Percentiles rank a stretch among this genome's conserved stretches.
Evolutionary conservation across 305 asterid species (phyloP).

Genomic region (Fraxinus sp.): DNA sequence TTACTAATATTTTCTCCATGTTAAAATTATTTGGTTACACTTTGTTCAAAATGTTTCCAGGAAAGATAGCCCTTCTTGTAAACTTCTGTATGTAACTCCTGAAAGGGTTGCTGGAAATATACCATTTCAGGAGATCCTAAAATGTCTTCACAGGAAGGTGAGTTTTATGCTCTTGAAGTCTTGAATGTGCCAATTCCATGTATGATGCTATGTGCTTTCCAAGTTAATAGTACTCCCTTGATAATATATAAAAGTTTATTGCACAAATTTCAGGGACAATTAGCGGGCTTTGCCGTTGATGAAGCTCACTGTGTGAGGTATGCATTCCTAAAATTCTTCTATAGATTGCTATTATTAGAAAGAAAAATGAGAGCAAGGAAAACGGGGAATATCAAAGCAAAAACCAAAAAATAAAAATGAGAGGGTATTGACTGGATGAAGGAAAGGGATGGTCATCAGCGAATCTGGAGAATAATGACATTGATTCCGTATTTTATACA

Average conservation of each 20-base stretch:
- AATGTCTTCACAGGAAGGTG: conserved; percentile 66
- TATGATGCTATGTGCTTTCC: conserved; percentile 15
- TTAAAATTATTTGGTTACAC: not conserved
- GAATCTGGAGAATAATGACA: not conserved
- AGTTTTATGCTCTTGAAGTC: conserved; percentile 24
- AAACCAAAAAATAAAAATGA: not conserved
- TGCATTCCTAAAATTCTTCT: conserved; percentile 19
- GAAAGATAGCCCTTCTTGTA: conserved; percentile 86
- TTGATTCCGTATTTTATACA: not conserved
- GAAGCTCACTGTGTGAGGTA: conserved; percentile 99
- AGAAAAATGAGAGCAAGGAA: conserved; percentile 11
- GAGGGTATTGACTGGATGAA: not conserved
- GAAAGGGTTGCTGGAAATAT: conserved; percentile 93
- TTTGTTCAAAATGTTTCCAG: conserved; percentile 42
- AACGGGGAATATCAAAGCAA: not conserved
- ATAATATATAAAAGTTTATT: conserved; percentile 15
- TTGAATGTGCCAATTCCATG: not conserved
- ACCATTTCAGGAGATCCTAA: conserved; percentile 72
- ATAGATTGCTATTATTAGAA: conserved; percentile 1
- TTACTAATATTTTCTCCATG: conserved; percentile 6
- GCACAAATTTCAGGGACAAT: conserved; percentile 61
- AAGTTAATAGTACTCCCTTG: conserved; percentile 16
- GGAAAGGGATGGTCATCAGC: not conserved
- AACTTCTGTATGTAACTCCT: conserved; percentile 93
- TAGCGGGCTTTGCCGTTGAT: conserved; percentile 90